A percentile compares a stretch with the other conserved stretches of the same genome.
Conservation (phyloP, 2,329 filamentous ascomycete genomes). For the Huntiella savannae region DNA sequence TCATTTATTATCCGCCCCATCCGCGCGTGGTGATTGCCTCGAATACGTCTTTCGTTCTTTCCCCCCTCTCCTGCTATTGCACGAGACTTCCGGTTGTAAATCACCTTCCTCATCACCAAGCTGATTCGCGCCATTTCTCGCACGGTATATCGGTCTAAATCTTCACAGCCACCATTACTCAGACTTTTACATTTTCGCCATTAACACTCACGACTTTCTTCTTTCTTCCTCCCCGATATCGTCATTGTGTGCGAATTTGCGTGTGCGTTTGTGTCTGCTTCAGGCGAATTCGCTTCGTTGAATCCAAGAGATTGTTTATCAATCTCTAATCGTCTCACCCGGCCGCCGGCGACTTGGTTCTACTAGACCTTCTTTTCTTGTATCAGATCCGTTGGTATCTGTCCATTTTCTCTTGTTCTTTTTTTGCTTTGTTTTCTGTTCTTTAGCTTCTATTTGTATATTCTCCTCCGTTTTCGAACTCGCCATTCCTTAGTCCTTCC, state of each 20-base stretch:
- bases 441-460: neutral
- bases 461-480: slow-evolving; percentile 20
- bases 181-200: neutral
- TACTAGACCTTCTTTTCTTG: slow-evolving; percentile 1
- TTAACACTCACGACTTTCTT: neutral
- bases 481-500: no score
- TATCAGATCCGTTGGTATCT: slow-evolving; percentile 1
- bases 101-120: no score
- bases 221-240: neutral
- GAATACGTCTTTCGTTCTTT: neutral
- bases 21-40: no score
- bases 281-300: no score
- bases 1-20: no score
- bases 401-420: slow-evolving; percentile 1
- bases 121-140: no score
- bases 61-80: neutral
- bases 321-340: neutral
- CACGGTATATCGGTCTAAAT: no score
- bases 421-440: neutral
- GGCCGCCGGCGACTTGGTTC: slow-evolving; percentile 9
- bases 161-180: no score
- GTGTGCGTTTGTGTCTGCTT: no score
- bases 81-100: no score
- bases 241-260: no score
- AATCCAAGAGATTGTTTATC: no score